A percentile compares a stretch with the other conserved stretches of the same genome.
Conservation (phyloP, 2,329 filamentous ascomycete genomes). For the Hymenoscyphus infarciens region DNA sequence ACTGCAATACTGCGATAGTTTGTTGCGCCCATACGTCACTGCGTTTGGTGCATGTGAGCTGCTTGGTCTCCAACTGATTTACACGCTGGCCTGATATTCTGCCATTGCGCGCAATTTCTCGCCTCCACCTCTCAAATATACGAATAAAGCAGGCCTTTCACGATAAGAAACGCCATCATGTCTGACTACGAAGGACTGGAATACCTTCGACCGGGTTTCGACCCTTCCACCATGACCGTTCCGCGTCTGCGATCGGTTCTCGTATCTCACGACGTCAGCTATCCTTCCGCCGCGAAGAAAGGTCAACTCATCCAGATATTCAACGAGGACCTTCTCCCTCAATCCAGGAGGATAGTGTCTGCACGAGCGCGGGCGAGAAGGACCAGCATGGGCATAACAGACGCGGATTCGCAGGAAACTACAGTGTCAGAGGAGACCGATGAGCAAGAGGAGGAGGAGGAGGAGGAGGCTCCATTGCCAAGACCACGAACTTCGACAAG, state of each 20-base stretch:
- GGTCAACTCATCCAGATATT: conserved; percentile 81
- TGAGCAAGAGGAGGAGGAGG: conserved; percentile 55
- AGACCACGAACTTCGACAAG: conserved; percentile 51
- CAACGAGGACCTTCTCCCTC: conserved; percentile 71
- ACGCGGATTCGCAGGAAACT: conserved; percentile 61
- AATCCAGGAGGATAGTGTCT: conserved; percentile 71
- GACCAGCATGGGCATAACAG: conserved; percentile 79
- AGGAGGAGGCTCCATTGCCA: conserved; percentile 49
- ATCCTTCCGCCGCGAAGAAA: conserved; percentile 90
- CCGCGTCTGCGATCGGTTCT: conserved; percentile 87
- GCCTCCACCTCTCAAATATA: neutral
- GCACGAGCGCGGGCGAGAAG: conserved; percentile 76
- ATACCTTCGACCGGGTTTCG: conserved; percentile 84
- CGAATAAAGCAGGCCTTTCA: conserved; percentile 9
- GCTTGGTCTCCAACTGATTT: neutral
- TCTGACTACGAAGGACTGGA: conserved; percentile 65
- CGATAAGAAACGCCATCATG: conserved; percentile 40
- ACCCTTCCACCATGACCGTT: conserved; percentile 78
- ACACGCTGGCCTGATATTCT: neutral
- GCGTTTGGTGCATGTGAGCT: conserved; percentile 6
- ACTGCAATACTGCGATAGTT: neutral
- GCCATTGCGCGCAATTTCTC: neutral
- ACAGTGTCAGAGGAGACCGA: conserved; percentile 4
- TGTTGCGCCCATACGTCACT: conserved; percentile 8
- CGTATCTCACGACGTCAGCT: conserved; percentile 80